Base-by-base conservation (phyloP, 2,329 filamentous ascomycete genomes). In the Apiospora aurea region DNA sequence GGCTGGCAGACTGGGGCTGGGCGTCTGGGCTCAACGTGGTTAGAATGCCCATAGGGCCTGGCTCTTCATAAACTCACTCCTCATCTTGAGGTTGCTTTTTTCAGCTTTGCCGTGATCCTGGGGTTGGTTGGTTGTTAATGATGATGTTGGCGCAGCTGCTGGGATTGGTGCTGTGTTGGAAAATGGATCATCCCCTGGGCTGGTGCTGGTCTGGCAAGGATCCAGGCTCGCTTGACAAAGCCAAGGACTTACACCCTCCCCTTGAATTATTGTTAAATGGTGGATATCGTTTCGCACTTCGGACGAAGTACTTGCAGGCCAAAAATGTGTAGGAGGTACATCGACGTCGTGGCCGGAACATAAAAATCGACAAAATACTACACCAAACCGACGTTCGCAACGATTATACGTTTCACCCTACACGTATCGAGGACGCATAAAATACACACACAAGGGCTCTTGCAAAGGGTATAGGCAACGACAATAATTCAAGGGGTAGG, bases 1-100 rank as follows among this genome's bases (percentile, higher is more conserved):
- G 10, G 34, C 34, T 64, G 10, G 34, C 34, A 38, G 53, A 18
- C 53, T 38, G 29, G 44, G 46, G 21, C 46, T 49, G 46, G 46
- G 57, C 57, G 57, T 38, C 57, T 38, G 53, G 34, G 34, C 18
- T 38, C 34, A 64, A 64, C 57, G 57, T 64, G 57, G 57, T 14
- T 34, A 41, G 57, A 41, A 41, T 34, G 57, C 57, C 34, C 34
- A 41, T n/a, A 18, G 53, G 57, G 57, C 21, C 57, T 41, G 57
- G 57, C 18, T 64, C 34, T 64, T 10, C 18, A 18, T 38, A 34
- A 8, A 34, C 34, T 64, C 16, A 34, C 34, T 64, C 16, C 10
- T n/a, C 11, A 6, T n/a, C 21, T 13, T n/a, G 4, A n/a, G n/a
- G 18, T 14, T 64, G 16, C 29, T 38, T 64, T 64, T 64, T 64